Conservation (phyloP, 345 rosid species). For the Eucalyptus fibrosa region DNA sequence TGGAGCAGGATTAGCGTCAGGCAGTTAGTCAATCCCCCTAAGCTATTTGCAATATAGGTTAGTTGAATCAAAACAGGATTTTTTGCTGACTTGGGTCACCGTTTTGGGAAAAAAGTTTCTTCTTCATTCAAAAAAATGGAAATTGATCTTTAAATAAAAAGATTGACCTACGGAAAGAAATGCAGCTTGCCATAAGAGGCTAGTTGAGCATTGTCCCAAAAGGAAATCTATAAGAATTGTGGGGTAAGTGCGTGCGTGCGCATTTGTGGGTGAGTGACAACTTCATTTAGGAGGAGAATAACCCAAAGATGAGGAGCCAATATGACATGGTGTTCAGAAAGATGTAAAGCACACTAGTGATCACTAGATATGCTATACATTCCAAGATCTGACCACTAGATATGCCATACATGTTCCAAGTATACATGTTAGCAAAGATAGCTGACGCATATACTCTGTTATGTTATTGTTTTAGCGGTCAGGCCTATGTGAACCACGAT, state of each 20-base stretch:
- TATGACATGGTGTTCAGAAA: neutral
- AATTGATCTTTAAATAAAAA: neutral
- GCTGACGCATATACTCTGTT: neutral
- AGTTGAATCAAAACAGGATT: neutral
- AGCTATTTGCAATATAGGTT: neutral
- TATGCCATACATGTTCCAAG: neutral
- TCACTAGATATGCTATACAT: neutral
- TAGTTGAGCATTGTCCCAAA: neutral
- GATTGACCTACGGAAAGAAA: neutral
- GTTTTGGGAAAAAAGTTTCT: neutral
- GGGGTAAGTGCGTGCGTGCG: neutral
- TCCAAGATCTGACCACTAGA: neutral
- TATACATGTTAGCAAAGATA: neutral
- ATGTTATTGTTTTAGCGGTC: neutral
- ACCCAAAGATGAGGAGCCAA: neutral
- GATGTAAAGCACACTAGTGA: neutral
- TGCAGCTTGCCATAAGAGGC: neutral
- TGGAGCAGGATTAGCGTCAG: neutral
- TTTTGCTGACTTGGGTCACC: fast-evolving
- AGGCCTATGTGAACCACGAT: neutral
- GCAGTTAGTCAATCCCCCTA: neutral
- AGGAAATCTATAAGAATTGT: neutral
- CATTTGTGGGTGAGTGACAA: no score
- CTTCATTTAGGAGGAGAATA: neutral
- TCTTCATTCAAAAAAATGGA: neutral